Evolutionary conservation across 768 basidiomycete species (phyloP).

Genomic region (Mycena leptocephala): DNA sequence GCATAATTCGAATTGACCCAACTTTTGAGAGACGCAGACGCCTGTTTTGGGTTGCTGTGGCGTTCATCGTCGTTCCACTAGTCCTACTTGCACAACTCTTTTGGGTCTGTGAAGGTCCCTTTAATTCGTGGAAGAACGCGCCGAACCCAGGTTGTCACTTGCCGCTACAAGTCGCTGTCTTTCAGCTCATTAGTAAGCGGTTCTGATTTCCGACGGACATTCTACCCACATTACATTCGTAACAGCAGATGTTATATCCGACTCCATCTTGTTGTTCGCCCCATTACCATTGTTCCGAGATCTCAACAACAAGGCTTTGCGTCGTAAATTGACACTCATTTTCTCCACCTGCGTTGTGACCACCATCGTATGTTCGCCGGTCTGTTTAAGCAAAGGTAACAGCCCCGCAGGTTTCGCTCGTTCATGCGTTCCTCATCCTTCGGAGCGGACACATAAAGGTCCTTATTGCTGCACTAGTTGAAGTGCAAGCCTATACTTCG

Average conservation of each 20-base stretch:
- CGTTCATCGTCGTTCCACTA: slow-evolving; percentile 47
- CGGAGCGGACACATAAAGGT: slow-evolving; percentile 43
- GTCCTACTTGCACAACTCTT: slow-evolving; percentile 63
- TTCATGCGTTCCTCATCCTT: slow-evolving; percentile 62
- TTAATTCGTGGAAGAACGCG: slow-evolving; percentile 52
- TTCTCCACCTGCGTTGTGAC: slow-evolving; percentile 71
- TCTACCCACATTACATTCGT: no score
- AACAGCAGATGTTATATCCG: no score
- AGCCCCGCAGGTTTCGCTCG: slow-evolving; percentile 47
- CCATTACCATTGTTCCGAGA: slow-evolving; percentile 66
- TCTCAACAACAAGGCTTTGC: slow-evolving; percentile 53
- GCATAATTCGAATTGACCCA: no score
- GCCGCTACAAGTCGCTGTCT: no score
- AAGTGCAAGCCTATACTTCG: slow-evolving; percentile 45
- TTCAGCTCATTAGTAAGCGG: no score
- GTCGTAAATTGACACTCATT: slow-evolving; percentile 61
- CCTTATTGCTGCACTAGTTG: no score
- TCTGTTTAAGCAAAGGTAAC: neutral
- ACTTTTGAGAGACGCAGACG: no score
- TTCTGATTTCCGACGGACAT: no score
- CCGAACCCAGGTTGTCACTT: slow-evolving; percentile 57
- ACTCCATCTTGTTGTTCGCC: slow-evolving; percentile 57
- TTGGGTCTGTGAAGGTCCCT: slow-evolving; percentile 60
- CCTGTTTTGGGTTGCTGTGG: no score
- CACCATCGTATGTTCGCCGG: slow-evolving; percentile 50